Evolutionary conservation across 352 stramenopile species (phyloP), one percentile per base, ranked within the genome.

Genomic region (Aphanomyces cochlioides): DNA sequence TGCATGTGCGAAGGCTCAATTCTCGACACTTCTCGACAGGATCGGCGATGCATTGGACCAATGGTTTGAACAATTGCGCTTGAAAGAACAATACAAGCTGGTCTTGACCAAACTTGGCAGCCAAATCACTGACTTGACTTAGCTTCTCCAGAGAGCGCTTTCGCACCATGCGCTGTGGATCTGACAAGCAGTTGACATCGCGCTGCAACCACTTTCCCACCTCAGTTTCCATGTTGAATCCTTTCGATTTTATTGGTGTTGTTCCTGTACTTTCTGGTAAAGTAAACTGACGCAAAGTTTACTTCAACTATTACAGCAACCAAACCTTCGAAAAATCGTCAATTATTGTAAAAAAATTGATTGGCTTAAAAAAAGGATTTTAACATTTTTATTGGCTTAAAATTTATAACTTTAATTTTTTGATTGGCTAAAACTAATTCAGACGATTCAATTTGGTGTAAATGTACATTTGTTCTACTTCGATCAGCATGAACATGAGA

Each of bases 1-100:
- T 56, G n/a, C 47, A 37, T 10, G 50, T 17, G 5, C 12, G 21
- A 19, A 73, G 54, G 39, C 57, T 59, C 28, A 61, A 28, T 36
- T 95, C 87, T 1, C 87, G 81, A 59, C 85, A 93, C 59, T 89
- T 92, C 59, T 95, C 87, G 6, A 95, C 82, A 1, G 69, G 41
- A 47, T 95, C 85, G 0, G 64, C 64, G 19, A 60, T 53, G 58
- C 68, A 67, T 15, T 40, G 5, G 21, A 69, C 56, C 5, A 69
- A n/a, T 7, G 56, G 57, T 38, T 60, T 47, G 12, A 61, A 61
- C 19, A 70, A 40, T 21, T 70, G 64, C 28, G 64, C 28, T 8
- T 63, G 64, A 28, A 70, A 64, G 54, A 70, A 70, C n/a, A 21
- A 13, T 4, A 70, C 47, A 40, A 70, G 64, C 10, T 48, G 36